Evolutionary conservation across 495 filamentous ascomycete species (phyloP), one percentile per base, ranked within the genome.

Genomic region (Filosporella fistucella): DNA sequence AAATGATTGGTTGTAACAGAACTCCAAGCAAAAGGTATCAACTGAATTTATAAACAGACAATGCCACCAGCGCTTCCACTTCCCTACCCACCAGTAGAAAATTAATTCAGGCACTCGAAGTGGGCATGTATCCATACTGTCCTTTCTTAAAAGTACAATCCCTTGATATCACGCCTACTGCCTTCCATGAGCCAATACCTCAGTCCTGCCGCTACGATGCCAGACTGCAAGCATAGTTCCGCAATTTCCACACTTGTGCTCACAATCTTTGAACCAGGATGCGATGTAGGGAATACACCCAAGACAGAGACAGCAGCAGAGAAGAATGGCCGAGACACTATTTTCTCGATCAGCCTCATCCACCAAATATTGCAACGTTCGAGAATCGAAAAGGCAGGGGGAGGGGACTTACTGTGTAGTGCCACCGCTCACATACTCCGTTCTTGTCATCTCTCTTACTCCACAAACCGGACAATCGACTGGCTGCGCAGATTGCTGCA

Each of bases 231-330:
- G 74, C 61, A 86, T 83, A 57, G 77, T 77, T 14, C 83, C 83
- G 50, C 81, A 75, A 4, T 75, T 69, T 51, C 83, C 82, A 57
- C 84, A 81, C 68, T 86, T 86, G 45, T 76, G 77, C 54, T 80
- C 64, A 22, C 82, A 67, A 40, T 70, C 70, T 76, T 88, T 89
- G 49, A 63, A 61, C 24, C 86, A 85, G 54, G 87, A 81, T 26
- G 84, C 80, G 65, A 89, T 82, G 66, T 78, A 84, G 20, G 82
- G 81, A 63, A 80, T 87, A 68, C 86, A 80, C 51, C 80, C 64
- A 33, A 68, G 59, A 47, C 51, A 54, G 17, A 78, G 57, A 50
- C 70, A 73, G 58, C 62, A 60, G 51, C 64, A 73, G 57, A 62
- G 68, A 55, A 70, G 71, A 17, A 69, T 22, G 1, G 76, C 77